Evolutionary conservation across 2,329 filamentous ascomycete genomes (phyloP).

Genomic region (Hymenoscyphus repandus): DNA sequence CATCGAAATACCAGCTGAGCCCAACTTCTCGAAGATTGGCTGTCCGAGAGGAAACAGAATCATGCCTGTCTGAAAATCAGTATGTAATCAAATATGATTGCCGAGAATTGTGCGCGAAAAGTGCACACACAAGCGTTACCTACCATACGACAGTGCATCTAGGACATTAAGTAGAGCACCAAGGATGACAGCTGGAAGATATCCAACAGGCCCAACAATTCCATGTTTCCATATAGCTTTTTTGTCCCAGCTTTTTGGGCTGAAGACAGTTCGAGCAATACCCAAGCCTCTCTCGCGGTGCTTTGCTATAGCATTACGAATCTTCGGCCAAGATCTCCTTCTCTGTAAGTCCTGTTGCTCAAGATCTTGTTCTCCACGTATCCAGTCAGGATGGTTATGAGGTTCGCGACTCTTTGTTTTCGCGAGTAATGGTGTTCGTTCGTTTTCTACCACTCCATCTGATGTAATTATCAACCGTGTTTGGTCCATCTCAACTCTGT

Average conservation of each 20-base stretch:
- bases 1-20: conserved; percentile 92
- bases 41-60: conserved; percentile 90
- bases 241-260: conserved; percentile 69
- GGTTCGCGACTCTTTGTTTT: conserved; percentile 12
- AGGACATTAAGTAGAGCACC: conserved; percentile 87
- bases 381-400: conserved; percentile 26
- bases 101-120: no score
- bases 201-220: conserved; percentile 62
- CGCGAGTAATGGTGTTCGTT: conserved; percentile 28
- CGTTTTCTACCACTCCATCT: conserved; percentile 22
- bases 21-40: conserved; percentile 77
- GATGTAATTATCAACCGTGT: conserved; percentile 21
- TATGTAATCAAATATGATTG: no score
- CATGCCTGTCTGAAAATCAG: conserved; percentile 53
- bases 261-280: conserved; percentile 35
- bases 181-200: conserved; percentile 80
- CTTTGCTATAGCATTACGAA: conserved; percentile 21
- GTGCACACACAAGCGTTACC: conserved; percentile 20
- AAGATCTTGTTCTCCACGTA: conserved; percentile 28
- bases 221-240: conserved; percentile 58
- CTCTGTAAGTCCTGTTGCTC: conserved; percentile 23
- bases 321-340: conserved; percentile 25
- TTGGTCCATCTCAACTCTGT: conserved; percentile 8
- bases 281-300: conserved; percentile 19
- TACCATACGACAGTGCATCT: conserved; percentile 89